Conservation (phyloP, 768 basidiomycete species). For the Kwoniella sp. region DNA sequence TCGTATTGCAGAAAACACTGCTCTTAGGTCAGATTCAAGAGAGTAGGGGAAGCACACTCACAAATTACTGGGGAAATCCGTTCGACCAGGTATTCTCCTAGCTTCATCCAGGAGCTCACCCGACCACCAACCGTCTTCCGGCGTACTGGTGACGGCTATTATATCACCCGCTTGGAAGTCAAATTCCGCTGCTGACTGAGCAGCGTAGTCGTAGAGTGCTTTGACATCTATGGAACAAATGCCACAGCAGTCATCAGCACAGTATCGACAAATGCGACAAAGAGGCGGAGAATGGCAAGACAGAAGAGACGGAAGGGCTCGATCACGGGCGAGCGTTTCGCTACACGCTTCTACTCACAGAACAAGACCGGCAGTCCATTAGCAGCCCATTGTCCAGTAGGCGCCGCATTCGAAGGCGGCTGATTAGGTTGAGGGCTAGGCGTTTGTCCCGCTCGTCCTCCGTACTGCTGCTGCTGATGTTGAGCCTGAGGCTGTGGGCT, state of each 20-base stretch:
- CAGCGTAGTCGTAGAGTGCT: slow-evolving; percentile 75
- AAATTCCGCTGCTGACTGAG: slow-evolving; percentile 88
- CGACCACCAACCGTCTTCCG: slow-evolving; percentile 98
- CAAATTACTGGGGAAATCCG: slow-evolving; percentile 57
- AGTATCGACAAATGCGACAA: background rate
- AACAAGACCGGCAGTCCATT: slow-evolving; percentile 81
- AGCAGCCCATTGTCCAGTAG: slow-evolving; percentile 78
- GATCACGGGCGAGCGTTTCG: background rate
- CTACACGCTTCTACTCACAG: slow-evolving; percentile 62
- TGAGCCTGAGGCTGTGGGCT: slow-evolving; percentile 33
- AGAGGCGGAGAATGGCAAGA: background rate
- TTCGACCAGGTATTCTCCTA: slow-evolving; percentile 50
- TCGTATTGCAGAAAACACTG: no score
- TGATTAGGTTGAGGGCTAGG: slow-evolving; percentile 55
- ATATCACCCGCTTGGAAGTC: slow-evolving; percentile 94
- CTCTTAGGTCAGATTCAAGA: background rate
- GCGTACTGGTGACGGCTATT: slow-evolving; percentile 90
- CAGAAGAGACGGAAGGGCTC: background rate
- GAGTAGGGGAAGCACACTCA: slow-evolving; percentile 33
- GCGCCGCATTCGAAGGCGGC: slow-evolving; percentile 58
- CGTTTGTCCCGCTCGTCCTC: slow-evolving; percentile 25
- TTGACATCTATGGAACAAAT: slow-evolving; percentile 60
- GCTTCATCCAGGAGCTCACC: slow-evolving; percentile 61
- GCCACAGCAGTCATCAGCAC: slow-evolving; percentile 2
- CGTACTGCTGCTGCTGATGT: slow-evolving; percentile 32